A percentile compares a stretch with the other conserved stretches of the same genome.
Evolutionary conservation across 2,329 filamentous ascomycete genomes (phyloP).

Genomic region (Exophiala phaeomuriformis): DNA sequence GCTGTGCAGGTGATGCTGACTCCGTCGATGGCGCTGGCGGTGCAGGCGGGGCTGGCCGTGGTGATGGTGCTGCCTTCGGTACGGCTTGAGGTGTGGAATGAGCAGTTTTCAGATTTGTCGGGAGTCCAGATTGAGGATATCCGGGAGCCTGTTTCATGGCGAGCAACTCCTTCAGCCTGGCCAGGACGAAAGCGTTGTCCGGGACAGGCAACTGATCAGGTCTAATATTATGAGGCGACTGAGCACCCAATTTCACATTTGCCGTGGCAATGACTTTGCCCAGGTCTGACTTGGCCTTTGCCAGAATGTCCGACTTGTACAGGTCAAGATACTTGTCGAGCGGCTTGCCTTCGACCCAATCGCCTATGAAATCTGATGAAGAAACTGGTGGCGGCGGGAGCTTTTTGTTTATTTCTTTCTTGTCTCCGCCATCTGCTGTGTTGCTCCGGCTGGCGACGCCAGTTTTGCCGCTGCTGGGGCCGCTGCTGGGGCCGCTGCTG

Average conservation of each 20-base stretch:
- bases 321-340: slow-evolving; percentile 18
- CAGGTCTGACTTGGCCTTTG: background rate
- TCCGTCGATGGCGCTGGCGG: too few species aligned
- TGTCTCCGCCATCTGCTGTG: background rate
- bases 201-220: background rate
- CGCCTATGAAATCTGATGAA: slow-evolving; percentile 13
- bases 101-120: too few species aligned
- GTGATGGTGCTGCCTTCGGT: too few species aligned
- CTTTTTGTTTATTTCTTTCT: background rate
- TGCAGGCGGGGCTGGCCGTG: too few species aligned
- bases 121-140: too few species aligned
- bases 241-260: background rate
- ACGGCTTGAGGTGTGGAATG: too few species aligned
- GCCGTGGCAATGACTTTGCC: background rate
- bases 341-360: slow-evolving; percentile 12
- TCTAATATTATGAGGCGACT: background rate
- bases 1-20: background rate
- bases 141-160: too few species aligned
- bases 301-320: slow-evolving; percentile 4
- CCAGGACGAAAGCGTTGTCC: background rate
- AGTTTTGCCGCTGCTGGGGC: background rate
- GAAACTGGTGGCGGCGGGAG: background rate
- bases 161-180: too few species aligned
- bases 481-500: background rate
- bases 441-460: background rate